Conservation (phyloP, 2,329 filamentous ascomycete genomes). For the Aspergillus sclerotialis region DNA sequence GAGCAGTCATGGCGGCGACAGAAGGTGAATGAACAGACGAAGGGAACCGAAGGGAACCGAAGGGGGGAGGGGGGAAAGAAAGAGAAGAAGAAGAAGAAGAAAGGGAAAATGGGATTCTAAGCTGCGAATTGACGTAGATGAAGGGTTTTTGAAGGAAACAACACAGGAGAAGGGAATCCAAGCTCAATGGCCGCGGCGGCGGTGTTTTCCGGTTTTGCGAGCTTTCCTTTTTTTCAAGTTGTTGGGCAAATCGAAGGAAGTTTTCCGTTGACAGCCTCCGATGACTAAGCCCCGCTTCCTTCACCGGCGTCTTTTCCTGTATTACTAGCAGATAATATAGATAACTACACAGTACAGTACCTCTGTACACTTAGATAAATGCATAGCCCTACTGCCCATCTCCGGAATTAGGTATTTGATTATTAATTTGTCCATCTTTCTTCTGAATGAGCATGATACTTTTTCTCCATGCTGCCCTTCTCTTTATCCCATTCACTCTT, state of each 20-base stretch:
- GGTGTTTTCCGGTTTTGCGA: slow-evolving; percentile 1
- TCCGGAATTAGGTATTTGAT: not conserved
- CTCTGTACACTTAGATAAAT: too few species aligned
- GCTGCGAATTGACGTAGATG: slow-evolving; percentile 2
- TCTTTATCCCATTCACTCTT: slow-evolving; percentile 20
- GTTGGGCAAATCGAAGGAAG: too few species aligned
- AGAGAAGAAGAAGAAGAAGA: slow-evolving; percentile 11
- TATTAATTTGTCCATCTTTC: slow-evolving; percentile 3
- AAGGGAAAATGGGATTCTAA: slow-evolving; percentile 4
- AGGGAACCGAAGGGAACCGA: slow-evolving; percentile 44
- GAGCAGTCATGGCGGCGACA: slow-evolving; percentile 51
- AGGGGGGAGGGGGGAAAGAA: slow-evolving; percentile 13
- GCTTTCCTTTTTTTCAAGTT: slow-evolving; percentile 6
- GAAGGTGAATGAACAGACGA: slow-evolving; percentile 15
- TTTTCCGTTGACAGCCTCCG: slow-evolving; percentile 25
- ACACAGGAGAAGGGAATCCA: slow-evolving; percentile 7
- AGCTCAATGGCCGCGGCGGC: slow-evolving; percentile 5
- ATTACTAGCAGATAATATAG: slow-evolving; percentile 7
- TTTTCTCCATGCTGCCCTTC: slow-evolving; percentile 7
- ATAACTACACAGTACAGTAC: too few species aligned
- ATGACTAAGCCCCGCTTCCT: slow-evolving; percentile 23
- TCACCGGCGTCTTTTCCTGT: slow-evolving; percentile 32
- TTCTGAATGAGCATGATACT: not conserved
- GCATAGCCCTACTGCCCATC: too few species aligned
- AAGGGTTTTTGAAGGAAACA: too few species aligned